Percentiles rank a stretch among this genome's conserved stretches.
These are phyloP conservation scores for Silybum marianum DNA, from an alignment of 129 eudicot genomes.

Conservation along the genomic window DNA sequence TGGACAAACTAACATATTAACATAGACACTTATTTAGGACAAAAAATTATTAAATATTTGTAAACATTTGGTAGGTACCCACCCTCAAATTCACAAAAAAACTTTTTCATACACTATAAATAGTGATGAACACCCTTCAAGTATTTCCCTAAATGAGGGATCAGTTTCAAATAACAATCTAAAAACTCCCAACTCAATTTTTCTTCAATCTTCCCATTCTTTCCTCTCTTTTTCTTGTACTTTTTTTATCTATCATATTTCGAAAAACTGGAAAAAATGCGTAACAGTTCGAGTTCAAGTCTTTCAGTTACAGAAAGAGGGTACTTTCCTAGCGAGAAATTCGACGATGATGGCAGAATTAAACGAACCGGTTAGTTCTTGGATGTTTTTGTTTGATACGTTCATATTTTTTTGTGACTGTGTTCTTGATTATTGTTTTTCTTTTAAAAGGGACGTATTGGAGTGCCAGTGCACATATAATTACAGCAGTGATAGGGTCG, in stretches of 20 bases:
- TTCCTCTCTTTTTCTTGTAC: neutral
- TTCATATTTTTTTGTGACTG: neutral
- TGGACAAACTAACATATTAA: no score
- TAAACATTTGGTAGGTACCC: constrained; percentile 9
- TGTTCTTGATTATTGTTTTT: neutral
- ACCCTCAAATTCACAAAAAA: neutral
- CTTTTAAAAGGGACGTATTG: constrained; percentile 46
- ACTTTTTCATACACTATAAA: constrained; percentile 34
- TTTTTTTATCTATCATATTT: neutral
- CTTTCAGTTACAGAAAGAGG: constrained; percentile 1
- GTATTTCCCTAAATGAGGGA: constrained; percentile 16
- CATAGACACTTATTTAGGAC: constrained; percentile 9
- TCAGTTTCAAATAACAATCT: constrained; percentile 5
- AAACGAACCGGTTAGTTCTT: constrained; percentile 19
- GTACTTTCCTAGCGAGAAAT: constrained; percentile 23
- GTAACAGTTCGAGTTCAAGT: constrained; percentile 18
- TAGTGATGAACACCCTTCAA: constrained; percentile 13
- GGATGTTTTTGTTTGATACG: neutral
- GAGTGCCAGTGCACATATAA: constrained; percentile 71
- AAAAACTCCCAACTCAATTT: neutral
- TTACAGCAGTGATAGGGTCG: constrained; percentile 81
- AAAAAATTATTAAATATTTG: constrained; percentile 43
- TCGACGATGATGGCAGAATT: constrained; percentile 30
- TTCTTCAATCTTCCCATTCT: constrained; percentile 1
- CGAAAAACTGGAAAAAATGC: neutral